Base-by-base conservation (phyloP, 805 yeast genomes). In the Naumovozyma dairenensis region DNA sequence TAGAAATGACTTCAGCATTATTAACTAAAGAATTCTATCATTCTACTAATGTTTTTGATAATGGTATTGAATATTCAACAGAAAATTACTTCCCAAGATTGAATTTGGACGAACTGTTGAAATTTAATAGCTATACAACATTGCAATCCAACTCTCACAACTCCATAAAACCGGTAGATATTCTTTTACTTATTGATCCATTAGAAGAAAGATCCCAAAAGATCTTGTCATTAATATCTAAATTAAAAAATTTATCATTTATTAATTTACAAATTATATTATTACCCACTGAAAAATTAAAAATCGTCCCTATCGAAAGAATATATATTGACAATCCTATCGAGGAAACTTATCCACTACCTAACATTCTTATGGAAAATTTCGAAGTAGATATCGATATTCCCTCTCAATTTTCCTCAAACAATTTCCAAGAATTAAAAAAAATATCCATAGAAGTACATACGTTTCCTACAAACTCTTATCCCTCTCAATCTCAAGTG, bases 131-230 rank as follows among this genome's bases (percentile, higher is more conserved):
- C 16, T 34, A 43, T 29, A 45, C 51, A 12, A 36, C 48, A 36
- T 46, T 49, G 43, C 29, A 45, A 37, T 28, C 50, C 44, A 4
- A 41, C 29, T 43, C 45, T 6, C 42, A 42, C 1, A 38, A 43
- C 0, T 36, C 49, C 2, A 5, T 5, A n/a, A 64, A 69, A 21
- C 54, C 58, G 13, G 51, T 85, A 15, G 80, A 80, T 39, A 48
- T 86, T 4, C 55, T 72, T 4, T 60, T 81, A 0, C 56, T 81
- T 1, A 48, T 83, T 25, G 86, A 92, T 51, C 96, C 97, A 1
- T 55, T 75, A 2, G 70, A 72, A 38, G 87, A 80, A 44, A 46
- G 60, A 12, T 70, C 93, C 0, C 97, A 84, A 47, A 72, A 70
- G 31, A 47, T 75, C 6, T 44, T 80, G 0, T 60, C 79, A 0